Conservation (phyloP, 106 monocot genomes). For the Dioscorea zingiberensis region DNA sequence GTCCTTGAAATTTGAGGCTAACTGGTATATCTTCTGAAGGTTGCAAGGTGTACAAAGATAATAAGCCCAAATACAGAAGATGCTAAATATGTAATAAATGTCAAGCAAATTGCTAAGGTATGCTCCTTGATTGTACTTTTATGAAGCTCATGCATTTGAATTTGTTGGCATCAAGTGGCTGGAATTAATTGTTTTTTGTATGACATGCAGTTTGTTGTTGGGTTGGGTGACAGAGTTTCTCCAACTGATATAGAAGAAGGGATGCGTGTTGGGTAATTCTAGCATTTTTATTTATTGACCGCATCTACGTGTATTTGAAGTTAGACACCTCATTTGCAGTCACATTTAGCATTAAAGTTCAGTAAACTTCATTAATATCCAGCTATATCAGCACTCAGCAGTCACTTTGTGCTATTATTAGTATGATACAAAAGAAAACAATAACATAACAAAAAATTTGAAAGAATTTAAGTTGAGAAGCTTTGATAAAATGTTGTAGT, state of each 20-base stretch:
- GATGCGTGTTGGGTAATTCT: slow-evolving; percentile 84
- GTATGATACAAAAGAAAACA: too few relatives aligned
- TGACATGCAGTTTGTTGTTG: slow-evolving; percentile 87
- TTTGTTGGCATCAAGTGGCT: background rate
- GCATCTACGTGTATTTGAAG: too few relatives aligned
- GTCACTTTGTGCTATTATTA: too few relatives aligned
- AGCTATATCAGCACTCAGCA: too few relatives aligned
- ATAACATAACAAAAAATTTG: too few relatives aligned
- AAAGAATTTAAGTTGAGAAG: too few relatives aligned
- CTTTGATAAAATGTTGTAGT: too few relatives aligned
- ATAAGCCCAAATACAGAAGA: slow-evolving; percentile 95
- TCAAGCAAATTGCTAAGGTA: slow-evolving; percentile 99
- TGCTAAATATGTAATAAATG: slow-evolving; percentile 95
- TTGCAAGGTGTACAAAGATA: slow-evolving; percentile 94
- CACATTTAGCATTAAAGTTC: too few relatives aligned
- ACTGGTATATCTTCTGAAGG: slow-evolving; percentile 29
- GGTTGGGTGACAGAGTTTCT: slow-evolving; percentile 94
- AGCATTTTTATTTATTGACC: too few relatives aligned
- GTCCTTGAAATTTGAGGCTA: background rate
- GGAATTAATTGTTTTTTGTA: background rate
- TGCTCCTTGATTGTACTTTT: background rate
- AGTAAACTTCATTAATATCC: too few relatives aligned
- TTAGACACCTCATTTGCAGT: too few relatives aligned
- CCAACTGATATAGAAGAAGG: slow-evolving; percentile 98
- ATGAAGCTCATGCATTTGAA: background rate